phyloP scores from a whole-genome alignment of 164 flowering plant genomes.

The Houttuynia cordata region DNA sequence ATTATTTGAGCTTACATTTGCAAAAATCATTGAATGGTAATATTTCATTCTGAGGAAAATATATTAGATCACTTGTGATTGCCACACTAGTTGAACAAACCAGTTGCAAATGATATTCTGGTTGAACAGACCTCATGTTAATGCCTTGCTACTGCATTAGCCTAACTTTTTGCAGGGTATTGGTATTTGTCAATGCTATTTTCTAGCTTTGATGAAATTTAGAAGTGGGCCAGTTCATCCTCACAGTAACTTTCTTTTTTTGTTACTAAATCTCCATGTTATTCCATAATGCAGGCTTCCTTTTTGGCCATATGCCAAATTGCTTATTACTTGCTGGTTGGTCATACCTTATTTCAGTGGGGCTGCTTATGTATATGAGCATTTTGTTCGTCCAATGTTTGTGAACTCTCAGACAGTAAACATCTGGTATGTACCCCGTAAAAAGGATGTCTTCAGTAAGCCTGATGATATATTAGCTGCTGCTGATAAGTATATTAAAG shows the following conservation, averaged over 20 bases:
- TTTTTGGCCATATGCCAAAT: constrained; percentile 64
- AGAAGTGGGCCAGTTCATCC: too few relatives aligned
- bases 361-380: constrained; percentile 70
- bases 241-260: neutral
- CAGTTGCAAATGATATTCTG: too few relatives aligned
- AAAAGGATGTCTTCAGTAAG: constrained; percentile 40
- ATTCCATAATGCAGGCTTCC: constrained; percentile 34
- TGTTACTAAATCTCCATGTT: neutral
- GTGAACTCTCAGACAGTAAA: constrained; percentile 38
- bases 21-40: constrained; percentile 66
- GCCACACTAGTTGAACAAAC: too few relatives aligned
- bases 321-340: constrained; percentile 65
- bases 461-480: constrained; percentile 60
- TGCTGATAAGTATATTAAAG: constrained; percentile 67
- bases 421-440: constrained; percentile 59
- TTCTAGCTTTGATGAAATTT: too few relatives aligned
- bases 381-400: constrained; percentile 60
- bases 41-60: neutral
- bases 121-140: too few relatives aligned
- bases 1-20: constrained; percentile 73
- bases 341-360: constrained; percentile 86
- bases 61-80: neutral
- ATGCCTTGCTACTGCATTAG: too few relatives aligned
- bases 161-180: too few relatives aligned
- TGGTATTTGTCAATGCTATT: too few relatives aligned